Base-by-base conservation (phyloP, 2,329 filamentous ascomycete genomes). In the Ascomycota sp. region DNA sequence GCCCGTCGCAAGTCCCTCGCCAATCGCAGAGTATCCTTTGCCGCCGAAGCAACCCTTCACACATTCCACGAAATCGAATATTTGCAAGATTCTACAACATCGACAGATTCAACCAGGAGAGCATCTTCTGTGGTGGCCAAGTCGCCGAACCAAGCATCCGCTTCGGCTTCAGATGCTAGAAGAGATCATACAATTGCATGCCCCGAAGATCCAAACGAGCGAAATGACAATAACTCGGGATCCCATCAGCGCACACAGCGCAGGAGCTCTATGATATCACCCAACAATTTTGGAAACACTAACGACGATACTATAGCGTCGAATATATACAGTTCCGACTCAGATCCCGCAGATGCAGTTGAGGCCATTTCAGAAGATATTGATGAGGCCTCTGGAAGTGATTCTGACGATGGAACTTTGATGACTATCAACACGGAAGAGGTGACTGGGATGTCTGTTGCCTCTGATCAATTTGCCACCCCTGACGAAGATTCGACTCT, bases 21-120 rank as follows among this genome's bases (percentile, higher is more conserved):
- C 28, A 92, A 89, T 48, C 73, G 89, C 44, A 73, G 89, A 45
- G 89, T 98, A 22, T 95, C 86, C 0, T 98, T 98, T 52, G 89
- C 89, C 4, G 89, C 89, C 1, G 89, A 98, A 54, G 89, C 89
- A 9, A 98, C 89, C 4, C 63, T 98, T 23, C 89, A 98, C 48
- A 98, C 89, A 1, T 95, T 92, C 65, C 85, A 95, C 45, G 85
- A 89, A 32, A 70, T 94, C 27, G 86, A 95, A 45, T 78, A 85
- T 37, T 66, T 73, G 47, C 82, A 85, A 44, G 85, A 94, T 47
- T 81, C 81, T 13, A 91, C 83, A 1, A 78, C 75, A 7, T 77
- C 78, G 0, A 77, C 74, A 1, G 79, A 86, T 38, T 72, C 74
- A 8, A 81, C 78, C 9, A 62, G 81, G 40, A 67, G 79, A 36